A percentile compares a stretch with the other conserved stretches of the same genome.
Evolutionary conservation across 2,329 filamentous ascomycete genomes (phyloP).

Genomic region (Acephala macrosclerotiorum): DNA sequence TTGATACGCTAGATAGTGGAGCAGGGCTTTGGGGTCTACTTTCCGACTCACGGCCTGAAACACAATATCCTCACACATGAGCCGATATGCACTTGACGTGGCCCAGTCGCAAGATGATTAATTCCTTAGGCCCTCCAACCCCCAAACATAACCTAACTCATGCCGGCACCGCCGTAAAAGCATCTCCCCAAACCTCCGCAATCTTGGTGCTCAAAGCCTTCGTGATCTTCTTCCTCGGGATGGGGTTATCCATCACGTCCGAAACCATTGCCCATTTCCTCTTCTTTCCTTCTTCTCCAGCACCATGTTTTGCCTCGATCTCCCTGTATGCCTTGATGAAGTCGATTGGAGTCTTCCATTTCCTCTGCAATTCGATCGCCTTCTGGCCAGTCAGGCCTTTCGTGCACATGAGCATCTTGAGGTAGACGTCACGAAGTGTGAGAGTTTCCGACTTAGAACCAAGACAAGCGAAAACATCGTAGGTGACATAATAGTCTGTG

Average conservation of each 20-base stretch:
- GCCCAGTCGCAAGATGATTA: too few relatives aligned
- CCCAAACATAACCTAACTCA: too few relatives aligned
- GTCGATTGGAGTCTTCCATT: conserved; percentile 77
- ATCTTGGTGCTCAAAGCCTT: conserved; percentile 72
- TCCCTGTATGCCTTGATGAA: conserved; percentile 74
- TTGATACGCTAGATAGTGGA: too few relatives aligned
- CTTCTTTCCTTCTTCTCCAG: conserved; percentile 53
- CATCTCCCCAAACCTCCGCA: conserved; percentile 74
- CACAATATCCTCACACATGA: too few relatives aligned
- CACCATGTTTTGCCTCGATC: conserved; percentile 52
- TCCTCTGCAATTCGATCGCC: conserved; percentile 78
- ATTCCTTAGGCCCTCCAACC: too few relatives aligned
- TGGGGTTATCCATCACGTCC: conserved; percentile 60
- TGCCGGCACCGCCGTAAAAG: conserved; percentile 1
- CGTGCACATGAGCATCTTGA: conserved; percentile 89
- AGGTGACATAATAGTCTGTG: conserved; percentile 68
- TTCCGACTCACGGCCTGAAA: too few relatives aligned
- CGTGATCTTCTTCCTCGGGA: conserved; percentile 73
- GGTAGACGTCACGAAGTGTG: conserved; percentile 75
- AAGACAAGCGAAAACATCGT: conserved; percentile 74
- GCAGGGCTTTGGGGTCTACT: too few relatives aligned
- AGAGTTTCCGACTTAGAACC: conserved; percentile 79
- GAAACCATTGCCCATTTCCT: conserved; percentile 67
- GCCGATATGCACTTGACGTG: too few relatives aligned
- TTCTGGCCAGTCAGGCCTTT: conserved; percentile 79